Evolutionary conservation across 257 asterid genomes (phyloP).

Genomic region (Penstemon eatonii): DNA sequence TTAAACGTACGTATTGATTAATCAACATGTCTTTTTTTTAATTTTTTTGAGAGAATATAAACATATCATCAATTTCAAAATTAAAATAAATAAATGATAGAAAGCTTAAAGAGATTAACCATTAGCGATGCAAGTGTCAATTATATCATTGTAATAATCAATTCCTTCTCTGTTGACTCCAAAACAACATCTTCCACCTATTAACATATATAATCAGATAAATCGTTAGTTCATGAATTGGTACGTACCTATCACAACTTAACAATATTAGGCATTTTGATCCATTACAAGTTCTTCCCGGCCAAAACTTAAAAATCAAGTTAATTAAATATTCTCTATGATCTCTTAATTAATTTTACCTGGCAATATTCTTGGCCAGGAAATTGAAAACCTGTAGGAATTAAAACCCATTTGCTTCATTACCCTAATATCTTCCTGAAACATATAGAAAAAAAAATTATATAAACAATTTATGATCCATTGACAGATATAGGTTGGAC

Average conservation of each 20-base stretch:
- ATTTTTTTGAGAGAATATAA: too few relatives aligned
- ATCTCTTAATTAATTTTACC: constrained; percentile 18
- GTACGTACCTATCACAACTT: too few relatives aligned
- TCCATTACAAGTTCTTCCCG: too few relatives aligned
- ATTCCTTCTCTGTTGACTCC: constrained; percentile 41
- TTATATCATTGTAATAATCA: constrained; percentile 32
- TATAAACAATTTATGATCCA: too few relatives aligned
- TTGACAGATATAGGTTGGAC: too few relatives aligned
- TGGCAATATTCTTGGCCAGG: constrained; percentile 40
- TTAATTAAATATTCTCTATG: too few relatives aligned
- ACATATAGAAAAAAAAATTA: background rate
- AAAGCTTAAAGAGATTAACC: constrained; percentile 21
- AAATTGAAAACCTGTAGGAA: constrained; percentile 33
- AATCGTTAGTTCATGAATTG: too few relatives aligned
- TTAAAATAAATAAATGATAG: background rate
- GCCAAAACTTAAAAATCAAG: too few relatives aligned
- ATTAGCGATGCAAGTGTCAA: constrained; percentile 31
- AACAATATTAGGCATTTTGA: too few relatives aligned
- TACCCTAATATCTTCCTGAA: constrained; percentile 34
- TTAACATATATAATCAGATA: background rate
- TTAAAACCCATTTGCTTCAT: constrained; percentile 35
- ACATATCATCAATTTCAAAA: background rate
- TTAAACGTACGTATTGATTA: too few relatives aligned
- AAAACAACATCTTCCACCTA: constrained; percentile 30
- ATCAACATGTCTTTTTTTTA: too few relatives aligned